Percentiles rank a stretch among this genome's conserved stretches.
phyloP scores from a whole-genome alignment of 352 stramenopile species.

The Globisporangium cylindrosporum region DNA sequence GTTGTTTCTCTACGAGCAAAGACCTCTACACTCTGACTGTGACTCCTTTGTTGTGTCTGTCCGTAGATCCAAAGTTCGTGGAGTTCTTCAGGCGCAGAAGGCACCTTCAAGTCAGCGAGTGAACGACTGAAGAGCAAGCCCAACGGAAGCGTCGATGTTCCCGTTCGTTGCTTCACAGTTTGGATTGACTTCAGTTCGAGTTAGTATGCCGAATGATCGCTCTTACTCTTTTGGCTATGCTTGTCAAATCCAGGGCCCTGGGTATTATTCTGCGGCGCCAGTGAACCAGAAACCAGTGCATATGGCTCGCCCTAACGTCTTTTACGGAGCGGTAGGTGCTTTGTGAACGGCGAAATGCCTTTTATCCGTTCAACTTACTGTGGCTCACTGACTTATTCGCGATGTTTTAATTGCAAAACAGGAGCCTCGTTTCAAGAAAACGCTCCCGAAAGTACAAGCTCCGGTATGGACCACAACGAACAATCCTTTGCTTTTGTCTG shows the following conservation, averaged over 20 bases:
- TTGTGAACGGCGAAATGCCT: neutral
- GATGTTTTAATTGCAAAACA: constrained; percentile 16
- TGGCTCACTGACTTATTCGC: neutral
- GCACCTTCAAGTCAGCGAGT: constrained; percentile 66
- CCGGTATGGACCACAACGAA: constrained; percentile 31
- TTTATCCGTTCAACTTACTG: neutral
- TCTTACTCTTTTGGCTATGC: neutral
- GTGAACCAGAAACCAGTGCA: constrained; percentile 54
- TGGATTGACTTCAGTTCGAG: neutral
- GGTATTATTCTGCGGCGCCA: constrained; percentile 42
- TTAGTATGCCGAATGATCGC: neutral
- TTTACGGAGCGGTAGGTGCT: constrained; percentile 52
- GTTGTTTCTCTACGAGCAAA: neutral
- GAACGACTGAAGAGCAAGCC: constrained; percentile 47
- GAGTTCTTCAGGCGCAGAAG: constrained; percentile 55
- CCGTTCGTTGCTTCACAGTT: constrained; percentile 28
- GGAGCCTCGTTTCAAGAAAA: constrained; percentile 76
- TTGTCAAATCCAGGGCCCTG: constrained; percentile 41
- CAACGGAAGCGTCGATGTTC: constrained; percentile 30
- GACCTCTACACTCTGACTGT: neutral
- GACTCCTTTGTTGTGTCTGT: neutral
- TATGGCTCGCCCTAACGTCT: constrained; percentile 67
- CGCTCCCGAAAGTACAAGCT: constrained; percentile 45
- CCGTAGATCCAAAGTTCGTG: constrained; percentile 57
- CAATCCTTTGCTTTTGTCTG: neutral